Base-by-base conservation (phyloP, 768 basidiomycete genomes). In the Mycena floridula region DNA sequence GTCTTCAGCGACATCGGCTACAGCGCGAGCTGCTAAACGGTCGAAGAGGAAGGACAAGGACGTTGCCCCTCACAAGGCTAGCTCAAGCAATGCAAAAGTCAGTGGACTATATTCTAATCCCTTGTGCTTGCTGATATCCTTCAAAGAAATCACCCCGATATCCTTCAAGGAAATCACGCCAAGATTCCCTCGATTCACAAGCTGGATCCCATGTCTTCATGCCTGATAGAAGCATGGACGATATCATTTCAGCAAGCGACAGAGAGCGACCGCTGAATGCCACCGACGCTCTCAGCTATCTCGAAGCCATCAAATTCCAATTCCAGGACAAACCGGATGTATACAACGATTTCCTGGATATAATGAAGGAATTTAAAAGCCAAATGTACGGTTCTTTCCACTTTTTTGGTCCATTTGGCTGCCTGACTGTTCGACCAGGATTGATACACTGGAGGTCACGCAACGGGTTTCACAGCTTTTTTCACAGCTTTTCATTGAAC, bases 381-480 rank as follows among this genome's bases (percentile, higher is more conserved):
- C 80, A 84, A 47, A 45, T 66, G 76, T 79, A 47, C 43, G 76
- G 61, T 16, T 42, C 15, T 28, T 27, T 16, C 30, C 2, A 8
- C 20, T 27, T 32, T 15, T n/a, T n/a, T n/a, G n/a, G n/a, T n/a
- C n/a, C n/a, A n/a, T n/a, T n/a, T n/a, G n/a, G n/a, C n/a, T n/a
- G n/a, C n/a, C n/a, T n/a, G n/a, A n/a, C n/a, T n/a, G n/a, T 32
- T 15, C n/a, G n/a, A n/a, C n/a, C n/a, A 95, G 94, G 27, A 97
- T 99, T 61, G 94, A 97, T 64, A 99, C 95, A 0, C 95, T 94
- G 0, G 93, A 91, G 27, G 95, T 99, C 38, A 99, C 98, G 57
- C 83, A 84, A 57, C 89, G 94, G 42, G 95, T 97, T 23, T 95
- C 94, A 1, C 78, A n/a, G n/a, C n/a, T n/a, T n/a, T n/a, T n/a